Conservation (phyloP, 352 stramenopile genomes). For the Phytophthora lateralis region DNA sequence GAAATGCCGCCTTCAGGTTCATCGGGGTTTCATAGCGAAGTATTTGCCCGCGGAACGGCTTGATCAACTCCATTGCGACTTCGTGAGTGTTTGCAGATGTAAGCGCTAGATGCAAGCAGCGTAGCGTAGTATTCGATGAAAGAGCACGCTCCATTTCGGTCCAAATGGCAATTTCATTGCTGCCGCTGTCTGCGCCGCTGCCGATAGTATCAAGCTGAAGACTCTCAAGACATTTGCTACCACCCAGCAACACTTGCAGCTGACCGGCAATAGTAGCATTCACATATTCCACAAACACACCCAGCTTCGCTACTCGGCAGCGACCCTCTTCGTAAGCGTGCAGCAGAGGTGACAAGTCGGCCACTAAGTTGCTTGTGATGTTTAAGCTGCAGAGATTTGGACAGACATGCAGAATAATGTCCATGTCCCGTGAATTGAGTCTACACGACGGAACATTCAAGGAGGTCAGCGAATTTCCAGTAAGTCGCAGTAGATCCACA, state of each 20-base stretch:
- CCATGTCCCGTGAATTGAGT: slow-evolving; percentile 21
- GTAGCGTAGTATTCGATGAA: slow-evolving; percentile 16
- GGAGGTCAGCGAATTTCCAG: slow-evolving; percentile 22
- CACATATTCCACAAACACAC: slow-evolving; percentile 20
- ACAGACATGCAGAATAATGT: slow-evolving; percentile 22
- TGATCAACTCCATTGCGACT: slow-evolving; percentile 4
- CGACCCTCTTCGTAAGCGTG: slow-evolving; percentile 8
- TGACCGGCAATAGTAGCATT: slow-evolving; percentile 17
- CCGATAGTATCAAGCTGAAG: slow-evolving; percentile 21
- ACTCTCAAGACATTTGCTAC: slow-evolving; percentile 19
- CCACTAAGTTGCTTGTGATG: slow-evolving; percentile 15
- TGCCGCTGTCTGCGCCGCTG: neutral
- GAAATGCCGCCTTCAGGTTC: slow-evolving; percentile 27
- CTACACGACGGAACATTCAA: slow-evolving; percentile 29
- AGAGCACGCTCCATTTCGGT: slow-evolving; percentile 18
- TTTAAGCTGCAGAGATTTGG: slow-evolving; percentile 33
- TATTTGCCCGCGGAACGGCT: slow-evolving; percentile 25
- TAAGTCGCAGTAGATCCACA: slow-evolving; percentile 12
- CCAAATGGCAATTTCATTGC: slow-evolving; percentile 14
- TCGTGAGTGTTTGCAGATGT: neutral
- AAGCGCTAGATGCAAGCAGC: slow-evolving; percentile 16
- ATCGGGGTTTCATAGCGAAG: slow-evolving; percentile 18
- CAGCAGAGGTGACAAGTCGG: slow-evolving; percentile 23
- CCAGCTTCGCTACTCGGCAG: slow-evolving; percentile 25
- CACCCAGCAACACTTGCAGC: slow-evolving; percentile 16